Conservation (phyloP, 179 eudicot genomes). For the Camellia oleifera region DNA sequence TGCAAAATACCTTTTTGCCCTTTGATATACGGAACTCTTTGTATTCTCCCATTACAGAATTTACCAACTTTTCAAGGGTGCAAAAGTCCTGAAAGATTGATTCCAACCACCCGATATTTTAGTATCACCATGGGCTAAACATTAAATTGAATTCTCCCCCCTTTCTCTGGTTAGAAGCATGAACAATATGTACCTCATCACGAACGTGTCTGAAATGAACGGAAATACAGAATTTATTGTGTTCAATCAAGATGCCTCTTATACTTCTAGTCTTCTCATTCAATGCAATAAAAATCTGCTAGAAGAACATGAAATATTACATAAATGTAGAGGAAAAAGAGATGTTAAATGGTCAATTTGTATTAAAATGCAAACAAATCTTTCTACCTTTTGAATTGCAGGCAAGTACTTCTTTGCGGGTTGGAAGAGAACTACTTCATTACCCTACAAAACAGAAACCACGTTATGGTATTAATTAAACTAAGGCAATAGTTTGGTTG, state of each 20-base stretch:
- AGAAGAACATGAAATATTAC: background rate
- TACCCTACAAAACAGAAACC: constrained; percentile 41
- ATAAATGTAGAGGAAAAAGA: background rate
- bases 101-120: background rate
- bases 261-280: constrained; percentile 43
- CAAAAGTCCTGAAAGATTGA: constrained; percentile 45
- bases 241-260: constrained; percentile 63
- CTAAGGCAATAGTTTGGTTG: too few species aligned
- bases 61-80: constrained; percentile 48
- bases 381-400: constrained; percentile 55
- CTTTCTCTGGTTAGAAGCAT: background rate
- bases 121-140: background rate
- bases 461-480: background rate
- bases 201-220: constrained; percentile 75
- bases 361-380: background rate
- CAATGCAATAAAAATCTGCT: constrained; percentile 54
- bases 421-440: constrained; percentile 67
- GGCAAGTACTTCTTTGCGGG: constrained; percentile 89
- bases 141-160: background rate
- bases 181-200: constrained; percentile 42
- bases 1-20: constrained; percentile 58
- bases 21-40: constrained; percentile 49
- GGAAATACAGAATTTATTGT: constrained; percentile 80
- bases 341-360: background rate
- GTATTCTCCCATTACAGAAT: constrained; percentile 35